Evolutionary conservation across 2,329 filamentous ascomycete species (phyloP).

Genomic region (Ascochyta koolunga): DNA sequence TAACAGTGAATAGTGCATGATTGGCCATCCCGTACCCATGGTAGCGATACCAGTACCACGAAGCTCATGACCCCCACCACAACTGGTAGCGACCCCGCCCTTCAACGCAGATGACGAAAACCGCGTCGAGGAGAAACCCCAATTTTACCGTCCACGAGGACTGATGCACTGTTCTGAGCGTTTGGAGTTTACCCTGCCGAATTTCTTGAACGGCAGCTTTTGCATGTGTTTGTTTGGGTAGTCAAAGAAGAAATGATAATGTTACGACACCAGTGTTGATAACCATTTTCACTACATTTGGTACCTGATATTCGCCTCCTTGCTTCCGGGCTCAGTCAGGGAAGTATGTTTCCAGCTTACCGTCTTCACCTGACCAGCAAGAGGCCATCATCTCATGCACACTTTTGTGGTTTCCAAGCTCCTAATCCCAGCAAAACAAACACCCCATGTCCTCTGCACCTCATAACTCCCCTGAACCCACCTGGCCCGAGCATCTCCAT

Average conservation of each 20-base stretch:
- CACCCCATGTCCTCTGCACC: too few relatives aligned
- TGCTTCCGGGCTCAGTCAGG: not conserved
- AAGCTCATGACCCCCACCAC: constrained; percentile 10
- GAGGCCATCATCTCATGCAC: too few relatives aligned
- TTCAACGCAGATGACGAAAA: not conserved
- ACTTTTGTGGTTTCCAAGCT: too few relatives aligned
- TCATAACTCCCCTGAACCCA: too few relatives aligned
- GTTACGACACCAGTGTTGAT: not conserved
- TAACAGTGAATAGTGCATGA: constrained; percentile 25
- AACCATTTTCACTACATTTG: not conserved
- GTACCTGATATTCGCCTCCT: not conserved
- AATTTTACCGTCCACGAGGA: constrained; percentile 13
- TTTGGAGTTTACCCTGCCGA: constrained; percentile 14
- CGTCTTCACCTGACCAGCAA: not conserved
- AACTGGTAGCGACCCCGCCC: not conserved
- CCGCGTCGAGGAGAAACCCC: not conserved
- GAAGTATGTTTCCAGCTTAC: too few relatives aligned
- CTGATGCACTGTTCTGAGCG: constrained; percentile 19
- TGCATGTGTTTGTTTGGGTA: constrained; percentile 10
- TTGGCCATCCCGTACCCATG: constrained; percentile 1
- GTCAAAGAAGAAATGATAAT: constrained; percentile 16
- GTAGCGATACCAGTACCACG: constrained; percentile 11
- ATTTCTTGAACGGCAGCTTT: not conserved
- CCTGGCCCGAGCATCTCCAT: too few relatives aligned
- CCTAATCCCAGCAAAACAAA: too few relatives aligned